Evolutionary conservation across 768 basidiomycete genomes (phyloP).

Genomic region (Termitomyces sp.): DNA sequence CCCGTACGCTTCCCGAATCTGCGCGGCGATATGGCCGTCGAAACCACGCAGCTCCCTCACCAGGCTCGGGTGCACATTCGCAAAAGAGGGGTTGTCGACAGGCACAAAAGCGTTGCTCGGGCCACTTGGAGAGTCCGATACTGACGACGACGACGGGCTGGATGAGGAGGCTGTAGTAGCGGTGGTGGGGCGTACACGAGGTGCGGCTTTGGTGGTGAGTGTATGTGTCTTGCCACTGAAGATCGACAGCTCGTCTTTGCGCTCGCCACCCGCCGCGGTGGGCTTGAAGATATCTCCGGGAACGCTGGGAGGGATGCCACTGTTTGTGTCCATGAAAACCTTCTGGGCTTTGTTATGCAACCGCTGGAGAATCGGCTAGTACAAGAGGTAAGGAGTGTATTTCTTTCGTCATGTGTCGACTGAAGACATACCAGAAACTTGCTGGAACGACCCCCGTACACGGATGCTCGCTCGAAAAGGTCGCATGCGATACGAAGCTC

Average conservation of each 20-base stretch:
- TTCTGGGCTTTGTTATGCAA: constrained; percentile 57
- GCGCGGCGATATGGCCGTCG: constrained; percentile 46
- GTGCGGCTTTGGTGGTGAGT: constrained; percentile 39
- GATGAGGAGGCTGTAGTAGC: constrained; percentile 14
- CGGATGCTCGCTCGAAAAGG: constrained; percentile 60
- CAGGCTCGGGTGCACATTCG: constrained; percentile 49
- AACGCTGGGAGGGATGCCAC: constrained; percentile 37
- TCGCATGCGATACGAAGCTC: constrained; percentile 61
- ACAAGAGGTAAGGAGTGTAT: not conserved
- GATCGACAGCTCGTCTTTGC: constrained; percentile 68
- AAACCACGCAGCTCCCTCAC: constrained; percentile 53
- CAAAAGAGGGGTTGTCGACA: constrained; percentile 34
- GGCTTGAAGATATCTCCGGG: constrained; percentile 57
- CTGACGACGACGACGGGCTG: not conserved
- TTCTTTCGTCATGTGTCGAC: too few relatives aligned
- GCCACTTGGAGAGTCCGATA: constrained; percentile 17
- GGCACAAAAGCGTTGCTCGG: constrained; percentile 26
- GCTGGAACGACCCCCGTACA: constrained; percentile 58
- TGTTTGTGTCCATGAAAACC: constrained; percentile 41
- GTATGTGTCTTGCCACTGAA: constrained; percentile 75
- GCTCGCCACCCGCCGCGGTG: constrained; percentile 34
- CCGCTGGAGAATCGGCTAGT: constrained; percentile 61
- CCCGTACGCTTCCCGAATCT: constrained; percentile 42
- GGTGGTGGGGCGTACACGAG: constrained; percentile 2
- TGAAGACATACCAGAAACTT: constrained; percentile 48